Conservation (phyloP, 2,329 filamentous ascomycete genomes). For the Amphichorda felina region DNA sequence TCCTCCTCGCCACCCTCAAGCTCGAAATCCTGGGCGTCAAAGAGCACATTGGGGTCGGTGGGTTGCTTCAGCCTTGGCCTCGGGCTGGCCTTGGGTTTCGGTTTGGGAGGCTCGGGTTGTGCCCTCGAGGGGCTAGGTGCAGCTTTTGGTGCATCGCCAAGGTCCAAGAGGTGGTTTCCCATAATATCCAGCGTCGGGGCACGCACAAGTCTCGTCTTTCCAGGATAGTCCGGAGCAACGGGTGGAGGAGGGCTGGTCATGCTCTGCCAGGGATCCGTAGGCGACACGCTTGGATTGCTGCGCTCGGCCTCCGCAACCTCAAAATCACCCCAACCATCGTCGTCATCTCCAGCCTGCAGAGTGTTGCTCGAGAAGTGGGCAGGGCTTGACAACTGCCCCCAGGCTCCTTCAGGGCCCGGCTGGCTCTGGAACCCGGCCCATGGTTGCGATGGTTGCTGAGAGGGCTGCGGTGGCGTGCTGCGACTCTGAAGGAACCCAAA, state of each 20-base stretch:
- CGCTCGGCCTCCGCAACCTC: constrained; percentile 35
- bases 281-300: neutral
- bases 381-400: constrained; percentile 6
- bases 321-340: constrained; percentile 59
- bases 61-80: constrained; percentile 13
- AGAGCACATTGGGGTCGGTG: constrained; percentile 44
- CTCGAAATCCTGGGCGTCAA: constrained; percentile 50
- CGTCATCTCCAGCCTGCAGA: constrained; percentile 30
- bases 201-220: constrained; percentile 19
- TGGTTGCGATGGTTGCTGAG: constrained; percentile 1
- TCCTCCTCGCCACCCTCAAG: constrained; percentile 24
- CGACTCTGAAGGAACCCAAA: neutral
- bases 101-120: neutral
- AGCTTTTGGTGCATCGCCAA: constrained; percentile 9
- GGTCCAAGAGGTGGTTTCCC: constrained; percentile 36
- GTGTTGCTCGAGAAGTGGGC: too few species aligned
- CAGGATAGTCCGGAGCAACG: constrained; percentile 5
- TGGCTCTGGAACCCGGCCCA: neutral
- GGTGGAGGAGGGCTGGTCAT: neutral
- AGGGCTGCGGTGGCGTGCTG: neutral
- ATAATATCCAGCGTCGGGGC: constrained; percentile 42
- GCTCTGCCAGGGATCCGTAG: constrained; percentile 6
- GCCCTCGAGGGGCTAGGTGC: neutral
- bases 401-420: constrained; percentile 7
- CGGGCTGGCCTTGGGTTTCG: constrained; percentile 2